Percentiles rank a stretch among this genome's conserved stretches.
phyloP scores from a whole-genome alignment of 352 stramenopile genomes.

The Phytophthora sojae region DNA sequence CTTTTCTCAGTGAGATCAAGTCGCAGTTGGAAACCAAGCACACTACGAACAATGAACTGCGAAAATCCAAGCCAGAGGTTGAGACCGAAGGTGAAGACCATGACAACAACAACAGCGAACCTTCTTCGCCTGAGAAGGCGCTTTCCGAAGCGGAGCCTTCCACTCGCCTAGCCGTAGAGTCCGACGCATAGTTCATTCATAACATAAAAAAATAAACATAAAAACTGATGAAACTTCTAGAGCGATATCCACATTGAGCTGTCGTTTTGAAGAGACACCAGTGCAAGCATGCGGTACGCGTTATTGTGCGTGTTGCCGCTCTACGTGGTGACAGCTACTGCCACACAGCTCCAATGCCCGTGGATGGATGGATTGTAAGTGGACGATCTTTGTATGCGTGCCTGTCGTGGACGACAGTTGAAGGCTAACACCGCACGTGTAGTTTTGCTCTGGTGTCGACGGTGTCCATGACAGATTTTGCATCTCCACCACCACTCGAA shows the following conservation, averaged over 20 bases:
- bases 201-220: conserved; percentile 7
- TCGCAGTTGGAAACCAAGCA: conserved; percentile 67
- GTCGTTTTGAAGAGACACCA: conserved; percentile 23
- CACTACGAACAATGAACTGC: conserved; percentile 18
- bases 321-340: neutral
- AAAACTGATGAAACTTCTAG: conserved; percentile 18
- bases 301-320: conserved; percentile 6
- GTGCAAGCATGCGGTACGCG: neutral
- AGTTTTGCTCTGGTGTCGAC: conserved; percentile 8
- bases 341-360: conserved; percentile 7
- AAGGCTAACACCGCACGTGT: conserved; percentile 11
- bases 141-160: conserved; percentile 32
- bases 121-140: conserved; percentile 46
- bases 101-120: conserved; percentile 54
- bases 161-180: conserved; percentile 19
- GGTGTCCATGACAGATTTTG: conserved; percentile 2
- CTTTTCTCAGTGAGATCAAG: conserved; percentile 69
- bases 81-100: conserved; percentile 33
- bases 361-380: conserved; percentile 25
- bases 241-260: neutral
- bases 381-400: neutral
- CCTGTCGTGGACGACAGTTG: neutral
- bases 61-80: conserved; percentile 28
- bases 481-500: neutral
- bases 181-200: conserved; percentile 17